Evolutionary conservation across 129 eudicot genomes (phyloP).

Genomic region (Silybum marianum): DNA sequence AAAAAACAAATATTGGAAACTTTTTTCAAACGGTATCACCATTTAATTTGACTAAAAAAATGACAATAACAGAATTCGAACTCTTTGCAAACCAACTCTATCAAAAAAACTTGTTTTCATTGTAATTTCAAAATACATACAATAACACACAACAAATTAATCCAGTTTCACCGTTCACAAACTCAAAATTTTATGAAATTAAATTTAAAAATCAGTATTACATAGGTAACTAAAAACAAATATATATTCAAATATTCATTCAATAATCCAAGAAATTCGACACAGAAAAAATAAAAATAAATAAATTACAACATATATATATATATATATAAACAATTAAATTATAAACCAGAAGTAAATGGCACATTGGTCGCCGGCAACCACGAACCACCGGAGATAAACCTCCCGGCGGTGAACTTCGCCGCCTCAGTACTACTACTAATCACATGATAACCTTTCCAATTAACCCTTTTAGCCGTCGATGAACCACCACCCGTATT

Average conservation of each 20-base stretch:
- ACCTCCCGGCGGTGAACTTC: slow-evolving; percentile 52
- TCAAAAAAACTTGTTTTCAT: too few species aligned
- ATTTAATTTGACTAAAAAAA: too few species aligned
- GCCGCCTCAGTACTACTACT: slow-evolving; percentile 50
- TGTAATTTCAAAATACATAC: too few species aligned
- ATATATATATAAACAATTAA: slow-evolving; percentile 30
- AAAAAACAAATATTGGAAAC: too few species aligned
- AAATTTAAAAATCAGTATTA: background rate
- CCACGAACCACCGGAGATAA: slow-evolving; percentile 60
- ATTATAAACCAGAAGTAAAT: slow-evolving; percentile 51
- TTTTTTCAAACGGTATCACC: too few species aligned
- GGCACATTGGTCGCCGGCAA: slow-evolving; percentile 57
- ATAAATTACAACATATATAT: slow-evolving; percentile 7
- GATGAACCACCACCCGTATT: slow-evolving; percentile 59
- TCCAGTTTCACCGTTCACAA: too few species aligned
- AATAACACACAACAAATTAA: too few species aligned
- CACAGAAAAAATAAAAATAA: background rate
- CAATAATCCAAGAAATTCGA: slow-evolving; percentile 3
- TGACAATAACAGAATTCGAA: too few species aligned
- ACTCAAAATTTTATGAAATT: too few species aligned
- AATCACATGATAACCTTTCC: slow-evolving; percentile 60
- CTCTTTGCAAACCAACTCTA: too few species aligned
- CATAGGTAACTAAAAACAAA: background rate
- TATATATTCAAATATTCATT: background rate
- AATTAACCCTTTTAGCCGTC: slow-evolving; percentile 47